Percentiles rank a stretch among this genome's conserved stretches.
These are phyloP conservation scores for Neoboletus subvelutipes DNA, from an alignment of 768 basidiomycete species.

Conservation along the genomic window DNA sequence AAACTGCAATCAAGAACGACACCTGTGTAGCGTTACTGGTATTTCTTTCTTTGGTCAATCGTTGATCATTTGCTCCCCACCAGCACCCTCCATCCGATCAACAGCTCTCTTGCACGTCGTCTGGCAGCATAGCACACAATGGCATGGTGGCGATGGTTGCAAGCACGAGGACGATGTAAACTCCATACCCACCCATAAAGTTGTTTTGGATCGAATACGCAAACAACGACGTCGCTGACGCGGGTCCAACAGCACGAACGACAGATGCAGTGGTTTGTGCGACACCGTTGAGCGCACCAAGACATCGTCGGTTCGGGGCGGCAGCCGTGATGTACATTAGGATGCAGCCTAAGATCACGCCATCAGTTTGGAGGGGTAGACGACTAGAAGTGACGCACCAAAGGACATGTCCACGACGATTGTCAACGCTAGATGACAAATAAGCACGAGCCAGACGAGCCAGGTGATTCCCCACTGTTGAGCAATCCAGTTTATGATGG, in stretches of 20 bases:
- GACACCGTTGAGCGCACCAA: conserved; percentile 69
- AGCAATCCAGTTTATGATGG: conserved; percentile 30
- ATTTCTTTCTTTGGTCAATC: background rate
- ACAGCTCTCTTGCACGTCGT: conserved; percentile 16
- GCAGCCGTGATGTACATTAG: conserved; percentile 69
- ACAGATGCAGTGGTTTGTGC: conserved; percentile 32
- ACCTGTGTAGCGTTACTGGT: background rate
- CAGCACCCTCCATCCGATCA: background rate
- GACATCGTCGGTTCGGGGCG: conserved; percentile 61
- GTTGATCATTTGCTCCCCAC: background rate
- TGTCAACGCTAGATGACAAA: conserved; percentile 24
- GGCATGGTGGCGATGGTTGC: conserved; percentile 16
- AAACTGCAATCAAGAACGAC: conserved; percentile 13
- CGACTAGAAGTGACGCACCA: conserved; percentile 21
- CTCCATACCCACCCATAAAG: conserved; percentile 37
- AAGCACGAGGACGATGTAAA: conserved; percentile 32
- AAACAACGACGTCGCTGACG: conserved; percentile 34
- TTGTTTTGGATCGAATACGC: conserved; percentile 37
- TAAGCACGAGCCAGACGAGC: conserved; percentile 30
- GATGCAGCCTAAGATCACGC: conserved; percentile 49
- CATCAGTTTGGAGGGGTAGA: conserved; percentile 4
- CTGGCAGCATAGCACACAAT: conserved; percentile 23
- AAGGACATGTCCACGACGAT: conserved; percentile 34
- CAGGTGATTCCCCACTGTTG: conserved; percentile 20
- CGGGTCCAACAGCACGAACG: conserved; percentile 36